Conservation (phyloP, 202 grass and related monocot species). For the Sporobolus alterniflorus region DNA sequence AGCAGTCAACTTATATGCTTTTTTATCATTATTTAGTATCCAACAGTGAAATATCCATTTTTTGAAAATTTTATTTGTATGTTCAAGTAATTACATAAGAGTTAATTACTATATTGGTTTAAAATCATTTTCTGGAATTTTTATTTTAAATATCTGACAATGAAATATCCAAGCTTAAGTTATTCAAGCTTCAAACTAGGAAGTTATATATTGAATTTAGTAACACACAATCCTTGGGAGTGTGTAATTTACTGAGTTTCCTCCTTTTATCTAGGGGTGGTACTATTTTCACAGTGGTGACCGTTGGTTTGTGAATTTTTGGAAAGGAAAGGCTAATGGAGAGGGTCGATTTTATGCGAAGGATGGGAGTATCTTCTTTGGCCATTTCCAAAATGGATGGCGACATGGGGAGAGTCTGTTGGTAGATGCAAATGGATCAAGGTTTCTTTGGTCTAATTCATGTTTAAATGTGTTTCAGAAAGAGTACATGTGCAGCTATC, state of each 20-base stretch:
- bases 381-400: slow-evolving; percentile 92
- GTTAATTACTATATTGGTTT: slow-evolving; percentile 1
- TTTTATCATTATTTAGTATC: background rate
- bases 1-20: slow-evolving; percentile 4
- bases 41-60: too few species aligned
- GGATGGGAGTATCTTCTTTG: slow-evolving; percentile 82
- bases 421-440: slow-evolving; percentile 78
- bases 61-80: too few species aligned
- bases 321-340: slow-evolving; percentile 92
- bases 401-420: slow-evolving; percentile 70
- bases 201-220: background rate
- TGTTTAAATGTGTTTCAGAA: background rate
- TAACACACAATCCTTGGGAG: background rate
- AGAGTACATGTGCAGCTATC: background rate
- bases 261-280: slow-evolving; percentile 66
- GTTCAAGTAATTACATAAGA: background rate
- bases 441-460: slow-evolving; percentile 38
- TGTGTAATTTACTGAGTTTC: slow-evolving; percentile 32
- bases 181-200: slow-evolving; percentile 1
- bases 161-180: slow-evolving; percentile 2
- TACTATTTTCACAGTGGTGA: slow-evolving; percentile 87
- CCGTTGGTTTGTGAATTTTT: slow-evolving; percentile 92
- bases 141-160: slow-evolving; percentile 14
- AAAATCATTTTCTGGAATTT: background rate
- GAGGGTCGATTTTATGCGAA: slow-evolving; percentile 95